These are phyloP conservation scores for Xerocomellus chrysenteron DNA, from an alignment of 768 basidiomycete genomes.

Conservation along the genomic window DNA sequence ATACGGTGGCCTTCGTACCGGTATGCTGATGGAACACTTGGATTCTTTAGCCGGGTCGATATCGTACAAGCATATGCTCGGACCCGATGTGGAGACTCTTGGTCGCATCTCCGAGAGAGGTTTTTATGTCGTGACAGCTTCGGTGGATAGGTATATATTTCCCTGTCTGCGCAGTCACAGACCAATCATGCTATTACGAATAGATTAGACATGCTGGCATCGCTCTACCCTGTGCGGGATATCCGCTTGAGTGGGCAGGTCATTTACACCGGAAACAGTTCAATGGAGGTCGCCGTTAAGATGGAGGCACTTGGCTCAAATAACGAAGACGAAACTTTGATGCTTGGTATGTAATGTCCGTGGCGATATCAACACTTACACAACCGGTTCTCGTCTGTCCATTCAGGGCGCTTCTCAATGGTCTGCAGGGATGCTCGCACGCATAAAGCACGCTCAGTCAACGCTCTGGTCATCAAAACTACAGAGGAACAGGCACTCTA, in stretches of 20 bases:
- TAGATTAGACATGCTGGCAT: slow-evolving; percentile 67
- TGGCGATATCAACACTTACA: not conserved
- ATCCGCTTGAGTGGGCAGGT: slow-evolving; percentile 78
- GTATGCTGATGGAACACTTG: slow-evolving; percentile 76
- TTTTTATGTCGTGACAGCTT: slow-evolving; percentile 82
- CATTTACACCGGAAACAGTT: slow-evolving; percentile 71
- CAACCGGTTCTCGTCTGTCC: not conserved
- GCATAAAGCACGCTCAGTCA: slow-evolving; percentile 61
- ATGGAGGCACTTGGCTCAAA: slow-evolving; percentile 65
- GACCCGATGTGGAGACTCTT: slow-evolving; percentile 54
- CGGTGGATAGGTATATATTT: slow-evolving; percentile 61
- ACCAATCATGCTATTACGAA: not conserved
- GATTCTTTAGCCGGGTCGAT: slow-evolving; percentile 86
- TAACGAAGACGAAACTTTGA: slow-evolving; percentile 55
- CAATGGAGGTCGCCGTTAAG: slow-evolving; percentile 85
- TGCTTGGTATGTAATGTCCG: slow-evolving; percentile 47
- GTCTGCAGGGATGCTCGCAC: slow-evolving; percentile 74
- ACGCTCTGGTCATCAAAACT: slow-evolving; percentile 56
- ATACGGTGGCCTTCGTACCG: slow-evolving; percentile 66
- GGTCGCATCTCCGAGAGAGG: slow-evolving; percentile 60
- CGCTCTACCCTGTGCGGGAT: slow-evolving; percentile 60
- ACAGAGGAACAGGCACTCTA: slow-evolving; percentile 63
- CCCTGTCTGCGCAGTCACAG: not conserved
- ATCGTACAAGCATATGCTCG: slow-evolving; percentile 79
- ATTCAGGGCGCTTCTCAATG: slow-evolving; percentile 86